phyloP scores from a whole-genome alignment of 2,329 filamentous ascomycete species.

The Aspergillus pseudoglaucus region DNA sequence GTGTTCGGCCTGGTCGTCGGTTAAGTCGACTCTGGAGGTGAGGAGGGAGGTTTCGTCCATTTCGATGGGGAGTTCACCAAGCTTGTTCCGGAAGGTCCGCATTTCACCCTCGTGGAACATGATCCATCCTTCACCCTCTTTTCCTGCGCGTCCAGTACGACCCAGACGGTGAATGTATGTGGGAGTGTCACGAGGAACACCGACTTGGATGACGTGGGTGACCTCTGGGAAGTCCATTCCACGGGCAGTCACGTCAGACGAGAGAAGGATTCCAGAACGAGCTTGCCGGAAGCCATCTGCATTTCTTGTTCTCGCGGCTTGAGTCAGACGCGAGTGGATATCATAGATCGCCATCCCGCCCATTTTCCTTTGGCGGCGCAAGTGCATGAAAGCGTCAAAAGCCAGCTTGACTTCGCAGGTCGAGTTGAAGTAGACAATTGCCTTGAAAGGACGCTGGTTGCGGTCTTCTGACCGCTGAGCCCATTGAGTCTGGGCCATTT shows the following conservation, averaged over 20 bases:
- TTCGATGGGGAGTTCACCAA: constrained; percentile 50
- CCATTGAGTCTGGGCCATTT: constrained; percentile 62
- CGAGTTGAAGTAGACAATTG: constrained; percentile 86
- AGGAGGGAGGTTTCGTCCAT: constrained; percentile 41
- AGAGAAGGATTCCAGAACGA: constrained; percentile 61
- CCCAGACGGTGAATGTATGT: constrained; percentile 72
- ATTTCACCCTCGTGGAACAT: constrained; percentile 50
- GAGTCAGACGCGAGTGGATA: constrained; percentile 75
- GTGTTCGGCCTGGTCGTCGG: constrained; percentile 8
- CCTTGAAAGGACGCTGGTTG: constrained; percentile 69
- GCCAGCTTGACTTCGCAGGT: constrained; percentile 66
- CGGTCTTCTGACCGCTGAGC: constrained; percentile 33
- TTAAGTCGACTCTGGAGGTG: constrained; percentile 31
- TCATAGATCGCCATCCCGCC: constrained; percentile 41
- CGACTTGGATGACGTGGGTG: constrained; percentile 71
- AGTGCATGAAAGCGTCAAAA: constrained; percentile 50
- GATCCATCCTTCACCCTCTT: constrained; percentile 57
- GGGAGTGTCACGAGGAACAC: constrained; percentile 58
- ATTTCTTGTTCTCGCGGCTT: constrained; percentile 60
- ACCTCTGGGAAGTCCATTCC: constrained; percentile 80
- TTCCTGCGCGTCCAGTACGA: constrained; percentile 64
- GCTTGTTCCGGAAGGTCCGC: constrained; percentile 43
- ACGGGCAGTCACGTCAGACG: constrained; percentile 72
- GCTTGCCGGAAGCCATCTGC: constrained; percentile 65
- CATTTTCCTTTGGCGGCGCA: constrained; percentile 30